Percentiles rank a stretch among this genome's conserved stretches.
These are phyloP conservation scores for Skeletonema grethae DNA, from an alignment of 108 stramenopile genomes.

Conservation along the genomic window DNA sequence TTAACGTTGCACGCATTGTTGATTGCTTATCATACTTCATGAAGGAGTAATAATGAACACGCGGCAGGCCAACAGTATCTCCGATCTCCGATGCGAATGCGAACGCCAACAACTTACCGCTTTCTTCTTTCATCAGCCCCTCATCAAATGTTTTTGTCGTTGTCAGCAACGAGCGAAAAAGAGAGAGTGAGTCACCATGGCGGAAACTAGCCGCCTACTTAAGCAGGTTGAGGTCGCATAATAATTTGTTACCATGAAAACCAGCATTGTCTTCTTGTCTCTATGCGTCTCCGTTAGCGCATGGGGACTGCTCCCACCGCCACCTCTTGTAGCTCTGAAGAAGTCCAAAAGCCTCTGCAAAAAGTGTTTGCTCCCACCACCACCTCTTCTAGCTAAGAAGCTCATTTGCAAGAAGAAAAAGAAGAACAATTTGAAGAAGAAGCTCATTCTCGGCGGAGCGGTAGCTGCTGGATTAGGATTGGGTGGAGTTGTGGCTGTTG, in stretches of 20 bases:
- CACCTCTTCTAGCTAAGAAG: neutral
- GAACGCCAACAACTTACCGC: too few species aligned
- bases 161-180: too few species aligned
- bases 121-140: too few species aligned
- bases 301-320: neutral
- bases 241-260: neutral
- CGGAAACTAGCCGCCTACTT: too few species aligned
- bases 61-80: too few species aligned
- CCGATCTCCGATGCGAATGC: too few species aligned
- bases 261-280: neutral
- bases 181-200: too few species aligned
- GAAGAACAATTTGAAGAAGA: constrained; percentile 9
- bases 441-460: constrained; percentile 7
- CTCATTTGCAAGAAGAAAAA: constrained; percentile 12
- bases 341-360: neutral
- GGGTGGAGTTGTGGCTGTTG: neutral
- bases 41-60: too few species aligned
- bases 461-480: neutral
- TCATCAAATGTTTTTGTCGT: too few species aligned
- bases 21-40: too few species aligned
- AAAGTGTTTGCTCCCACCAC: neutral
- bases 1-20: neutral
- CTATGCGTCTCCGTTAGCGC: neutral
- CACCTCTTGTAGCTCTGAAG: neutral
- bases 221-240: too few species aligned